A percentile compares a stretch with the other conserved stretches of the same genome.
Evolutionary conservation across 345 rosid genomes (phyloP).

Genomic region (Aquilaria sinensis): DNA sequence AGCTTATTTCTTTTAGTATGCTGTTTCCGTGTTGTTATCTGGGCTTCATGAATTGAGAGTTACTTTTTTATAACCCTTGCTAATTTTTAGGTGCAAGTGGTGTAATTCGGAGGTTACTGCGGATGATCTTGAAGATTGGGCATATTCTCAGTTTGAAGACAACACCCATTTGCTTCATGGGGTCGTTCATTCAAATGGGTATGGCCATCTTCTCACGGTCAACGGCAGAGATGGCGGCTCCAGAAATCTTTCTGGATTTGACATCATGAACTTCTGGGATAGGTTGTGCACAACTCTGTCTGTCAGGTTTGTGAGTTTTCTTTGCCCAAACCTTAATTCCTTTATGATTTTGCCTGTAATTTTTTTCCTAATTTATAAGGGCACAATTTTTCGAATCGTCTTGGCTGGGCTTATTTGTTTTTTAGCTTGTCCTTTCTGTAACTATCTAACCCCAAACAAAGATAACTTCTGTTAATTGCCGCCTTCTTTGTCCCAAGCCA

Average conservation of each 20-base stretch:
- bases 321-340: neutral
- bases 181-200: conserved; percentile 69
- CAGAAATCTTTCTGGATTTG: conserved; percentile 39
- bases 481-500: no score
- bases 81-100: conserved; percentile 34
- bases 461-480: no score
- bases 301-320: conserved; percentile 30
- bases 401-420: no score
- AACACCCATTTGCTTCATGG: conserved; percentile 61
- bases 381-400: no score
- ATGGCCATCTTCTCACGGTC: conserved; percentile 59
- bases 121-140: conserved; percentile 53
- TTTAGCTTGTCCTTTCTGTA: no score
- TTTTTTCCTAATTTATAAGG: no score
- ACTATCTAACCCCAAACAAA: no score
- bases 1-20: neutral
- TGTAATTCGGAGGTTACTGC: conserved; percentile 28
- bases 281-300: conserved; percentile 42
- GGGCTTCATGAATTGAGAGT: neutral
- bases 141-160: conserved; percentile 50
- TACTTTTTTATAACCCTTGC: no score
- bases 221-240: conserved; percentile 82
- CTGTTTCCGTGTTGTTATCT: no score
- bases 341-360: neutral
- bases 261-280: conserved; percentile 80